These are phyloP conservation scores for Zasmidium angulare DNA, from an alignment of 2,329 filamentous ascomycete species.

Conservation along the genomic window DNA sequence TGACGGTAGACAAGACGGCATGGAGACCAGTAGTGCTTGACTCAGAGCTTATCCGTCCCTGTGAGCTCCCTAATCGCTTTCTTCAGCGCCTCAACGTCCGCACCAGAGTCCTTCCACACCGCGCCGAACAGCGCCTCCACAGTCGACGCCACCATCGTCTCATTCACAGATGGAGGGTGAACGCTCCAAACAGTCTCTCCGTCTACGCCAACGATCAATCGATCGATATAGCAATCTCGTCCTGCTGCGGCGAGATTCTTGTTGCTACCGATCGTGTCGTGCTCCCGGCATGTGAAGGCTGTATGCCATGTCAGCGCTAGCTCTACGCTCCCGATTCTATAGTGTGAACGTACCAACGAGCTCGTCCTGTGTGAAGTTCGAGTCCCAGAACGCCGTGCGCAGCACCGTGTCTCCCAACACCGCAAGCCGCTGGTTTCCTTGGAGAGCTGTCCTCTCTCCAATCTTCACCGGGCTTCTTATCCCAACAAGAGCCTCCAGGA, in stretches of 20 bases:
- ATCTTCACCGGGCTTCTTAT: not conserved
- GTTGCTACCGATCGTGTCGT: not conserved
- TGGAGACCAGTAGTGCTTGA: too few relatives aligned
- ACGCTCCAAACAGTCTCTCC: not conserved
- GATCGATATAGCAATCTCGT: not conserved
- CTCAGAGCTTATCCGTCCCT: too few relatives aligned
- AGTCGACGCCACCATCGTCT: not conserved
- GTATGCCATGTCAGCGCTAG: not conserved
- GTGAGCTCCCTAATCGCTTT: not conserved
- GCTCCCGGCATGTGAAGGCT: not conserved
- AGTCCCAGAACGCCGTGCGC: not conserved
- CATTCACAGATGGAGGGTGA: not conserved
- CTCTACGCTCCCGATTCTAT: not conserved
- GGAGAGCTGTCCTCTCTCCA: not conserved
- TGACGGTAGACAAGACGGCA: too few relatives aligned
- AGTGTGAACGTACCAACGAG: not conserved
- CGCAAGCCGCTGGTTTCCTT: not conserved
- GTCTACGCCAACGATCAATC: not conserved
- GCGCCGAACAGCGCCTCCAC: not conserved
- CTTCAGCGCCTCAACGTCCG: not conserved
- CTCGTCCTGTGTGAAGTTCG: not conserved
- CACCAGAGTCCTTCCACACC: not conserved
- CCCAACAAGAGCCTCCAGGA: not conserved
- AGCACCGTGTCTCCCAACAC: not conserved
- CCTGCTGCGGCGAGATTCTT: not conserved